Evolutionary conservation across 2,329 filamentous ascomycete genomes (phyloP), one percentile per base, ranked within the genome.

Genomic region (Teratosphaeriaceae sp.): DNA sequence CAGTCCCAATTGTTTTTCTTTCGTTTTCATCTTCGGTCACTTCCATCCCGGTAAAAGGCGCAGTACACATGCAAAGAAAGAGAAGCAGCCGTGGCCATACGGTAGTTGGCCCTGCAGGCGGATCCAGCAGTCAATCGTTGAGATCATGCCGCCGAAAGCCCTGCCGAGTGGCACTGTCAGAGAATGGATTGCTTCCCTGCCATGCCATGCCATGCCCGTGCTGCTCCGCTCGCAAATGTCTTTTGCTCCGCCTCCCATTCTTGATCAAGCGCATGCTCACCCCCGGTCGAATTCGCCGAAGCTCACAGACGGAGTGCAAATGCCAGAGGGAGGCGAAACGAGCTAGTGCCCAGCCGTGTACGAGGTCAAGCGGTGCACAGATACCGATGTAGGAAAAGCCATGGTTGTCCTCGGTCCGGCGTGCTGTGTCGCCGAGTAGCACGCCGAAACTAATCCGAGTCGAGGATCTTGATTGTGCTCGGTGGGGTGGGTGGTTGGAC

Each of bases 141-240:
- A 34, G 18, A 18, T 18, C 15, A 15, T 27, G 24, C 24, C 31
- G 49, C 54, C 52, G 45, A 60, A 60, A 59, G 43, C 58, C 58
- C 61, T 63, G 61, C 61, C 61, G 60, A 62, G 60, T 64, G 61
- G 62, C 61, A 61, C 61, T 62, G 58, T 59, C 61, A 62, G 55
- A 54, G 44, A 53, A 50, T 33, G n/a, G n/a, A n/a, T n/a, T n/a
- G n/a, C n/a, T n/a, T n/a, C n/a, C n/a, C n/a, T n/a, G n/a, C n/a
- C n/a, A n/a, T n/a, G n/a, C n/a, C n/a, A n/a, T n/a, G n/a, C 8
- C 8, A 27, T 27, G n/a, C n/a, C 11, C 35, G 19, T 23, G 6
- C 9, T 8, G 9, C 19, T 15, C 12, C 21, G 34, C 18, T 37
- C 11, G 8, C 19, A 7, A 18, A n/a, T 38, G 11, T 26, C 22